Base-by-base conservation (phyloP, 768 basidiomycete species). In the Collybia nuda region DNA sequence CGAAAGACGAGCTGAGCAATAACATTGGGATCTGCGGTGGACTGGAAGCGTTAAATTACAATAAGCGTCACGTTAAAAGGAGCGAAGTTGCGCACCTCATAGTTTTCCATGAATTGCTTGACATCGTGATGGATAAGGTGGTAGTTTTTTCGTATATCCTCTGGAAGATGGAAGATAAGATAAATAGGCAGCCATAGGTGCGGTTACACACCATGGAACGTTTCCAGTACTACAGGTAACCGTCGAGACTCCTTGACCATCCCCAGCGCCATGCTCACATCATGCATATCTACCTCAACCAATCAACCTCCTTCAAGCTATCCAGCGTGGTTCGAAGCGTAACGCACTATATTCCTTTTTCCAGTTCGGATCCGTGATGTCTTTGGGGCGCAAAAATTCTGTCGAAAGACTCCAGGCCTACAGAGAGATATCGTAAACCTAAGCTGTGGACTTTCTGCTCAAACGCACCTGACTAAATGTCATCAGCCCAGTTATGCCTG, bases 401-500 rank as follows among this genome's bases (percentile, higher is more conserved):
- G 73, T 76, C 1, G 80, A 77, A 26, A 79, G 58, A 40, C 65
- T 72, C 86, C 85, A 87, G 23, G 85, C 84, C 85, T 88, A 49
- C 8, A 26, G 46, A 11, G 14, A 47, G 41, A 15, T n/a, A 24
- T 15, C 53, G 42, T 37, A 48, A 44, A 39, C 9, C 45, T 5
- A 54, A 47, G 35, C 14, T 11, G 32, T 52, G 29, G 17, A n/a
- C 23, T 8, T 26, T 6, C 9, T 19, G 7, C 17, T 8, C 15
- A 4, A 19, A 54, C 57, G 24, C 65, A 84, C 87, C 67, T 84
- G 75, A 55, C 83, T 85, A 62, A 85, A 86, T 6, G 70, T 67
- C 63, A 89, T 69, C 15, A 88, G 72, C 7, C 86, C 86, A 8
- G 81, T 69, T 50, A 88, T 85, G 7, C 85, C 86, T 32, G 76